phyloP scores from a whole-genome alignment of 1,139 yeast genomes.

The Debaryomycetaceae sp. region DNA sequence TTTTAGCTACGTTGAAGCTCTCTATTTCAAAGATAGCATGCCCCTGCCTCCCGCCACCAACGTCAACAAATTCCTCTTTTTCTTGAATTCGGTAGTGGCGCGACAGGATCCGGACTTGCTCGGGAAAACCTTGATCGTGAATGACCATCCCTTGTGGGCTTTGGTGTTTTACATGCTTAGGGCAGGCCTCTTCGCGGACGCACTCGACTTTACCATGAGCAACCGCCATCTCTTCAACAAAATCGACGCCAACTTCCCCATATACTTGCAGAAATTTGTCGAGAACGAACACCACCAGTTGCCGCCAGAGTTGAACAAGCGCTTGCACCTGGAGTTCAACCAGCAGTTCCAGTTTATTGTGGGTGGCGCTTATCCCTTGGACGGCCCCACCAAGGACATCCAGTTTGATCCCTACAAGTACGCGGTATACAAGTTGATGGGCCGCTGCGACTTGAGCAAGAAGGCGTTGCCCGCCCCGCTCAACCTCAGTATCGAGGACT shows the following conservation, averaged over 20 bases:
- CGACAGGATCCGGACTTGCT: slow-evolving; percentile 22
- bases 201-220: slow-evolving; percentile 32
- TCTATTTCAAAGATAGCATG: slow-evolving; percentile 51
- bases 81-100: slow-evolving; percentile 42
- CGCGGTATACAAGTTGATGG: slow-evolving; percentile 83
- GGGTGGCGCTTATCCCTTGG: slow-evolving; percentile 12
- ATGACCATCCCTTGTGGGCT: slow-evolving; percentile 91
- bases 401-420: slow-evolving; percentile 79
- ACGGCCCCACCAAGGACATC: slow-evolving; percentile 20
- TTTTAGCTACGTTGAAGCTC: slow-evolving; percentile 58
- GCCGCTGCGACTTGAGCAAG: slow-evolving; percentile 76
- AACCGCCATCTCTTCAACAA: slow-evolving; percentile 55
- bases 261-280: slow-evolving; percentile 64
- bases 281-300: slow-evolving; percentile 36
- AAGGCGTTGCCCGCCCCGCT: slow-evolving; percentile 65
- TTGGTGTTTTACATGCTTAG: slow-evolving; percentile 73
- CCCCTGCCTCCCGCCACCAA: slow-evolving; percentile 54
- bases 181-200: slow-evolving; percentile 74
- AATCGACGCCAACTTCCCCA: slow-evolving; percentile 76
- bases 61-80: slow-evolving; percentile 59
- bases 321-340: slow-evolving; percentile 71
- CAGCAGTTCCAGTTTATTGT: slow-evolving; percentile 69
- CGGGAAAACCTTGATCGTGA: slow-evolving; percentile 37
- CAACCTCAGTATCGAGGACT: slow-evolving; percentile 80
- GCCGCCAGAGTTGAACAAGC: slow-evolving; percentile 57